phyloP scores from a whole-genome alignment of 495 filamentous ascomycete genomes.

The Oidiodendron maius region DNA sequence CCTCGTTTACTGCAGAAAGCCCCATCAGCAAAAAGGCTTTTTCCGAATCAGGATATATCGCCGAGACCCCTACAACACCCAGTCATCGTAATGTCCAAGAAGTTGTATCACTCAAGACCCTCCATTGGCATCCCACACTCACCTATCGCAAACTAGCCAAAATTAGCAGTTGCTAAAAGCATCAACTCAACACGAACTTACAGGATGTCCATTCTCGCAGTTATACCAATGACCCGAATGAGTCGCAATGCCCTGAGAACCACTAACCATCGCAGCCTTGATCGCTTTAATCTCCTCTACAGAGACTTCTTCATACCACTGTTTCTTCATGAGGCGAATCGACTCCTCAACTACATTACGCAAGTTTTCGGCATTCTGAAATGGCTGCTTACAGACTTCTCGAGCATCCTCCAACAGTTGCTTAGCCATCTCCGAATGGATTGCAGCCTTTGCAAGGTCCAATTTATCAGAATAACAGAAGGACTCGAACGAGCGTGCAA shows the following conservation, averaged over 20 bases:
- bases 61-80: too few relatives aligned
- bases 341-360: slow-evolving; percentile 19
- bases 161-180: slow-evolving; percentile 10
- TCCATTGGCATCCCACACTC: too few relatives aligned
- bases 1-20: too few relatives aligned
- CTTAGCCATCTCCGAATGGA: slow-evolving; percentile 13
- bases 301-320: slow-evolving; percentile 24
- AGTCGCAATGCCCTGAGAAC: slow-evolving; percentile 21
- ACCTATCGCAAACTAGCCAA: too few relatives aligned
- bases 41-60: too few relatives aligned
- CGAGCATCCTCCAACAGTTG: slow-evolving; percentile 15
- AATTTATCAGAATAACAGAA: slow-evolving; percentile 13
- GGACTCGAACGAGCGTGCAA: slow-evolving; percentile 16
- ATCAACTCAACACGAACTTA: slow-evolving; percentile 18
- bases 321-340: slow-evolving; percentile 8
- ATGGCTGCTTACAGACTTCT: slow-evolving; percentile 11
- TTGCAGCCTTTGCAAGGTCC: slow-evolving; percentile 13
- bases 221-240: slow-evolving; percentile 32
- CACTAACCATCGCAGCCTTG: slow-evolving; percentile 29
- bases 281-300: slow-evolving; percentile 25
- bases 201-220: slow-evolving; percentile 29
- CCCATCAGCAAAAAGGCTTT: too few relatives aligned
- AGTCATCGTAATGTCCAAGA: too few relatives aligned
- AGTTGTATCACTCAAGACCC: too few relatives aligned
- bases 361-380: slow-evolving; percentile 16